Base-by-base conservation (phyloP, 169 alveolate species). In the Theileria orientalis region DNA sequence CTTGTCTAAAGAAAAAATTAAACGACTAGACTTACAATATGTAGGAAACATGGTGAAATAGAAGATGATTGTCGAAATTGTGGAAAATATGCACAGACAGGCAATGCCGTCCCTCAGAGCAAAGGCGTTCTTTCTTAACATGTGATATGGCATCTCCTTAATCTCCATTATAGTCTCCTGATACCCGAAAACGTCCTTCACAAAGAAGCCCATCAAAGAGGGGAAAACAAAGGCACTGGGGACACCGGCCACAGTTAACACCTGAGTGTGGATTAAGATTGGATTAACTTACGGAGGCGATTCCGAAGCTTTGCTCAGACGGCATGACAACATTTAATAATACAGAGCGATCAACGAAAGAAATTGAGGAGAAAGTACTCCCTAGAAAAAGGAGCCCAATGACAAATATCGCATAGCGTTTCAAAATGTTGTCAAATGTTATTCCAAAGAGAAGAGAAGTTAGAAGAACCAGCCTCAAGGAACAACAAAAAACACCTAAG, bases 291-390 rank as follows among this genome's bases (percentile, higher is more conserved):
- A 83, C 94, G 40, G 87, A 62, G 0, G 95, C 90, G 44, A 85
- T 84, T 14, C 91, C 94, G n/a, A 95, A 90, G 21, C 94, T 96
- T 63, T 92, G 90, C 82, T 92, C 90, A 66, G 91, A 90, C 33
- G 96, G 95, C 52, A 90, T 83, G 13, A 93, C 95, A 46, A 94
- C 92, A 35, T 92, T 96, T 5, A 95, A 82, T 32, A 94, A 80
- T 7, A 94, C 89, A 3, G 97, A 95, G 57, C 97, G 71, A 59
- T 91, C 94, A 42, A 94, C 94, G 3, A 94, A 94, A 35, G 90
- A 93, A 16, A 95, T 95, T 6, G 97, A 92, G 70, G 92, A 85
- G 14, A 95, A 90, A 19, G 94, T 75, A 32, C 91, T 68, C 29
- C 97, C 97, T 41, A 91, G 68, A 23, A 89, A 59, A 57, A 91